These are phyloP conservation scores for Wickerhamiella dianesei DNA, from an alignment of 805 yeast genomes.

Conservation along the genomic window DNA sequence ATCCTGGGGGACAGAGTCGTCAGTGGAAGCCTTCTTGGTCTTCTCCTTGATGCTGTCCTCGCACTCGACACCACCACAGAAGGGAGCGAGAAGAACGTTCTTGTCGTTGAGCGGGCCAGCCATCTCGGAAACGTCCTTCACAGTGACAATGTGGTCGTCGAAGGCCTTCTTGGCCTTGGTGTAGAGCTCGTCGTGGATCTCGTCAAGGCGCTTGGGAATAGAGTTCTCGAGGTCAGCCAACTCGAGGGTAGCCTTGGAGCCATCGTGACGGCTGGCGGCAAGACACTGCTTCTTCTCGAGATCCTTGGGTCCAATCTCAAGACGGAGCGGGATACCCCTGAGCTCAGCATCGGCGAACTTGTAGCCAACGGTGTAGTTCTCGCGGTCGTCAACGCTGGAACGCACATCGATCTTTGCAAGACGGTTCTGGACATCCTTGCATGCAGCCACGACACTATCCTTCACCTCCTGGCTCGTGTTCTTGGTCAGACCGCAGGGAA, in stretches of 20 bases:
- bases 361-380: constrained; percentile 96
- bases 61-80: constrained; percentile 93
- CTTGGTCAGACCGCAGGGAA: constrained; percentile 89
- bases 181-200: constrained; percentile 64
- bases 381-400: constrained; percentile 77
- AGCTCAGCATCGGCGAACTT: constrained; percentile 95
- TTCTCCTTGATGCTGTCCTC: constrained; percentile 94
- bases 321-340: constrained; percentile 85
- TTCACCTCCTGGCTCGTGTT: constrained; percentile 71
- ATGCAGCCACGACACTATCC: constrained; percentile 52
- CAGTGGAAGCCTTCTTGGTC: constrained; percentile 63
- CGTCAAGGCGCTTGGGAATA: constrained; percentile 66
- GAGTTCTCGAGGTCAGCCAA: constrained; percentile 50
- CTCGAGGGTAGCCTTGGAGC: constrained; percentile 55
- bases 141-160: constrained; percentile 71
- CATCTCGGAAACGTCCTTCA: constrained; percentile 79
- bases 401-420: constrained; percentile 54
- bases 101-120: constrained; percentile 84
- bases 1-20: constrained; percentile 72
- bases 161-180: constrained; percentile 66
- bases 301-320: constrained; percentile 96
- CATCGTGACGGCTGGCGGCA: constrained; percentile 87
- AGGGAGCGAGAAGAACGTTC: constrained; percentile 85
- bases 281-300: constrained; percentile 63
- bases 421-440: constrained; percentile 50